phyloP scores from a whole-genome alignment of 768 basidiomycete species.

The Boletus speciosus region DNA sequence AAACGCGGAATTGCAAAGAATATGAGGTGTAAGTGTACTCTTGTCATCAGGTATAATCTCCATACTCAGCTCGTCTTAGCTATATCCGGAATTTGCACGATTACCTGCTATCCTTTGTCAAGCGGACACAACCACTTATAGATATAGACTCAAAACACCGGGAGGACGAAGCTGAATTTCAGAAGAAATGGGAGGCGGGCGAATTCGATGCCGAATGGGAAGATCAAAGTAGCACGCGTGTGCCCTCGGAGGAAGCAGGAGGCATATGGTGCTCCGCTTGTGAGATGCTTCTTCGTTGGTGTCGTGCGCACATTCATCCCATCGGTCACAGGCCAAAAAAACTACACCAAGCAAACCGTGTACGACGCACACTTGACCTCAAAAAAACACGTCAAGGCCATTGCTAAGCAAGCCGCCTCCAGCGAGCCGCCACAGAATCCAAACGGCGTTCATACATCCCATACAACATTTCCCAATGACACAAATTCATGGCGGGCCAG shows the following conservation, averaged over 20 bases:
- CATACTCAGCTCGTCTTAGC: conserved; percentile 37
- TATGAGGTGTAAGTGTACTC: conserved; percentile 66
- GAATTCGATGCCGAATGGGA: conserved; percentile 75
- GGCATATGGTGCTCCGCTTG: conserved; percentile 95
- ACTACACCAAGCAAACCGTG: conserved; percentile 95
- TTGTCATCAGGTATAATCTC: conserved; percentile 3
- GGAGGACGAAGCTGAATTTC: conserved; percentile 67
- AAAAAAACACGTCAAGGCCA: conserved; percentile 93
- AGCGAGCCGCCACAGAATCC: conserved; percentile 33
- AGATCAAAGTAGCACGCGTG: conserved; percentile 39
- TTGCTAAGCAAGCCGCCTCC: conserved; percentile 63
- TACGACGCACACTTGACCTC: conserved; percentile 95
- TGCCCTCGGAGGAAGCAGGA: conserved; percentile 41
- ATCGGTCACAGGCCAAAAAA: conserved; percentile 72
- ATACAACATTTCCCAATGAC: conserved; percentile 34
- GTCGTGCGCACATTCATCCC: background rate
- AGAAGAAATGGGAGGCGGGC: conserved; percentile 72
- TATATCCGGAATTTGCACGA: conserved; percentile 81
- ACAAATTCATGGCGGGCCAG: conserved; percentile 40
- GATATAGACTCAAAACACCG: conserved; percentile 69
- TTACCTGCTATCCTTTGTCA: conserved; percentile 84
- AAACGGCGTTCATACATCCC: conserved; percentile 26
- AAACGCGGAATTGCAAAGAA: conserved; percentile 65
- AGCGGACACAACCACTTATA: conserved; percentile 77
- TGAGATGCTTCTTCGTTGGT: conserved; percentile 41